Percentiles rank a stretch among this genome's conserved stretches.
These are phyloP conservation scores for Salisapilia sapeloensis DNA, from an alignment of 352 stramenopile species.

Conservation along the genomic window DNA sequence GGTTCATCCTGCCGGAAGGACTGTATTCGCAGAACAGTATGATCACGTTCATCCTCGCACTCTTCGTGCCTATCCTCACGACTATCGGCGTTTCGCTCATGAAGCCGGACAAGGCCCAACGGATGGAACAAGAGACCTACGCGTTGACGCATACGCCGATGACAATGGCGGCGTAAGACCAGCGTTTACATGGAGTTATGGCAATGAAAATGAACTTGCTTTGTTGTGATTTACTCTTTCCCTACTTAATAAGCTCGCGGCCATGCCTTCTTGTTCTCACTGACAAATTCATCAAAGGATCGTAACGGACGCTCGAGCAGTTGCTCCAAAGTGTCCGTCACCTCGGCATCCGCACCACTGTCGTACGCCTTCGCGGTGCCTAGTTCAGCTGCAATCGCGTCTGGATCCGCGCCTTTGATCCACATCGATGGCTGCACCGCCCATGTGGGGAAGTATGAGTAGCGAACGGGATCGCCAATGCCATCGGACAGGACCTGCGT, in stretches of 20 bases:
- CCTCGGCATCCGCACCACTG: constrained; percentile 12
- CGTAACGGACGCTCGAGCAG: constrained; percentile 15
- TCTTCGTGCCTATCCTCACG: constrained; percentile 35
- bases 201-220: too few species aligned
- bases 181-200: too few species aligned
- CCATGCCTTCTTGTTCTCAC: constrained; percentile 22
- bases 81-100: constrained; percentile 40
- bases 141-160: too few species aligned
- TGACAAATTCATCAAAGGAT: constrained; percentile 25
- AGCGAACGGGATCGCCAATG: constrained; percentile 23
- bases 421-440: constrained; percentile 53
- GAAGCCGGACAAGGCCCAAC: constrained; percentile 9
- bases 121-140: too few species aligned
- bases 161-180: too few species aligned
- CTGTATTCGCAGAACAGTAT: constrained; percentile 65
- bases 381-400: constrained; percentile 39
- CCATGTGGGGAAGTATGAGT: constrained; percentile 56
- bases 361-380: constrained; percentile 25
- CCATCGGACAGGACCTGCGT: constrained; percentile 17
- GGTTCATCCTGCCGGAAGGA: constrained; percentile 54
- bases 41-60: constrained; percentile 59
- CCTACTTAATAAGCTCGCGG: constrained; percentile 6
- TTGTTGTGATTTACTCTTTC: too few species aligned
- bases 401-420: constrained; percentile 42
- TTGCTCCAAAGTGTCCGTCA: constrained; percentile 14